These are phyloP conservation scores for Mycena polygramma DNA, from an alignment of 768 basidiomycete species.

Conservation along the genomic window DNA sequence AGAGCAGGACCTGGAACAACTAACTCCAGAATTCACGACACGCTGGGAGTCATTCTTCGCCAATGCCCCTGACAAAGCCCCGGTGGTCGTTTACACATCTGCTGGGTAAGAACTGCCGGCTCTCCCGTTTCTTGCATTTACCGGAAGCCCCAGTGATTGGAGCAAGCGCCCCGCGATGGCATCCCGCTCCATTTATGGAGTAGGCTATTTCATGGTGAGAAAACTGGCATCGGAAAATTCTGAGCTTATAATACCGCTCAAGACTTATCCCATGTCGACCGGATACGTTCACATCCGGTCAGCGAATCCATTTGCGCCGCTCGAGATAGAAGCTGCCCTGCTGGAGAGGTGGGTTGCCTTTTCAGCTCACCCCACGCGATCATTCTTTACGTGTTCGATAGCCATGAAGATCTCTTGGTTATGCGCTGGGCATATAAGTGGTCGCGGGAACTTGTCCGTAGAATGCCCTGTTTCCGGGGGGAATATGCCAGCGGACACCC, in stretches of 20 bases:
- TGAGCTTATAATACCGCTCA: background rate
- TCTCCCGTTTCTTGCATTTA: background rate
- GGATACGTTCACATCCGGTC: background rate
- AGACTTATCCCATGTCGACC: slow-evolving; percentile 28
- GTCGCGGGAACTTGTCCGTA: slow-evolving; percentile 53
- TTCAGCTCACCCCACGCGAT: background rate
- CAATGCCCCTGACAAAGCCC: slow-evolving; percentile 61
- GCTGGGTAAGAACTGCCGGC: slow-evolving; percentile 50
- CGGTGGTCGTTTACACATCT: slow-evolving; percentile 48
- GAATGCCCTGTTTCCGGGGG: slow-evolving; percentile 48
- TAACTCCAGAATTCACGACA: slow-evolving; percentile 62
- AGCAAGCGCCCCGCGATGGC: background rate
- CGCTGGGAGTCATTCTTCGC: slow-evolving; percentile 66
- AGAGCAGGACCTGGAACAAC: slow-evolving; percentile 58
- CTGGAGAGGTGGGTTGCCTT: background rate
- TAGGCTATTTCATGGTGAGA: background rate
- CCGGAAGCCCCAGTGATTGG: background rate
- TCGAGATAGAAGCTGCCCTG: background rate
- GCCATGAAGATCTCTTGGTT: slow-evolving; percentile 41
- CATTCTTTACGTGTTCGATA: background rate
- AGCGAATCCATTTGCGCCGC: background rate
- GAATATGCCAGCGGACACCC: slow-evolving; percentile 21
- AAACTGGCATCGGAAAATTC: background rate
- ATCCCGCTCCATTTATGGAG: background rate
- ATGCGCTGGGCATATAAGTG: slow-evolving; percentile 54